These are phyloP conservation scores for Fusarium equiseti DNA, from an alignment of 2,329 filamentous ascomycete genomes.

Conservation along the genomic window DNA sequence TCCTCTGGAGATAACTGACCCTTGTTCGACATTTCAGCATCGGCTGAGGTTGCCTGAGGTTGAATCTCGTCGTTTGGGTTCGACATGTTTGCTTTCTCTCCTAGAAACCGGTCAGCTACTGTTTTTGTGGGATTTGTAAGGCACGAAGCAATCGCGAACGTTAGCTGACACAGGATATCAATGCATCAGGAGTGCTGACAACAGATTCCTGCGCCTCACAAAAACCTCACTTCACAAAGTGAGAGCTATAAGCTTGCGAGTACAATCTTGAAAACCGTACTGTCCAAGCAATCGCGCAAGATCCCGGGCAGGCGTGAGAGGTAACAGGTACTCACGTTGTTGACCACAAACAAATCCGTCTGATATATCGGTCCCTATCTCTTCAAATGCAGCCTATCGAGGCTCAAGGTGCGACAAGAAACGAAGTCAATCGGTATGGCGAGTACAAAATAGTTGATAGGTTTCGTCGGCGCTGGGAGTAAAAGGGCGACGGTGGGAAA, in stretches of 20 bases:
- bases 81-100: slow-evolving; percentile 50
- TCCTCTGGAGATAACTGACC: slow-evolving; percentile 58
- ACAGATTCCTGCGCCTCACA: neutral
- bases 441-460: slow-evolving; percentile 26
- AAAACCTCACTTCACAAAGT: neutral
- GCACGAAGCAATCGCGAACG: slow-evolving; percentile 17
- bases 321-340: slow-evolving; percentile 44
- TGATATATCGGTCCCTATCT: slow-evolving; percentile 45
- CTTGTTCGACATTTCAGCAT: slow-evolving; percentile 58
- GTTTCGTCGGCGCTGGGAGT: slow-evolving; percentile 24
- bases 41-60: slow-evolving; percentile 50
- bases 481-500: slow-evolving; percentile 39
- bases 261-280: neutral
- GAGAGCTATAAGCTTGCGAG: neutral
- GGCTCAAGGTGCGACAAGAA: slow-evolving; percentile 37
- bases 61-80: slow-evolving; percentile 50
- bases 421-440: slow-evolving; percentile 33
- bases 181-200: slow-evolving; percentile 5
- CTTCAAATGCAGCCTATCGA: slow-evolving; percentile 46
- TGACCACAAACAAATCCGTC: slow-evolving; percentile 39
- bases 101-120: slow-evolving; percentile 41
- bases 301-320: slow-evolving; percentile 27
- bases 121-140: slow-evolving; percentile 7
- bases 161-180: neutral
- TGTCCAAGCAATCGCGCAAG: slow-evolving; percentile 21